phyloP scores from a whole-genome alignment of 179 eudicot species.

The Amaranthus tricolor region DNA sequence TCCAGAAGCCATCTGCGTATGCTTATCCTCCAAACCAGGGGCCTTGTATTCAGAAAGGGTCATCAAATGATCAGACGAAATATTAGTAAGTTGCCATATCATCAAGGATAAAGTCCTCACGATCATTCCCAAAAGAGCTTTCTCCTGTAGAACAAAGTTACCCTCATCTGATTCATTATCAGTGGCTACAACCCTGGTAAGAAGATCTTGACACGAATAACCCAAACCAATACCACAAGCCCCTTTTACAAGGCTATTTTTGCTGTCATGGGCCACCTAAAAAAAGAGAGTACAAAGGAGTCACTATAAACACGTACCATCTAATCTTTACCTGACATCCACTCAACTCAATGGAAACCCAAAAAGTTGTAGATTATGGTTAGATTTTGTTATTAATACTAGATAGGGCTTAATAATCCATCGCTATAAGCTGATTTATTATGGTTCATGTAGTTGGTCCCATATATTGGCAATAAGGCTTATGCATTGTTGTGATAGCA shows the following conservation, averaged over 20 bases:
- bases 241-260: constrained; percentile 79
- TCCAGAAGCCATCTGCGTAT: constrained; percentile 26
- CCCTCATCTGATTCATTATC: constrained; percentile 39
- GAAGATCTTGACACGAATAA: constrained; percentile 79
- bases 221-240: constrained; percentile 96
- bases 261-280: constrained; percentile 69
- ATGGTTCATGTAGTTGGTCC: too few relatives aligned
- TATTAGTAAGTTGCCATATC: constrained; percentile 47
- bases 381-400: too few relatives aligned
- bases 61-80: constrained; percentile 42
- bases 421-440: too few relatives aligned
- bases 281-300: constrained; percentile 21
- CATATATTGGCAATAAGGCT: too few relatives aligned
- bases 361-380: background rate
- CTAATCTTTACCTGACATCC: background rate
- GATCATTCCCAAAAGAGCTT: constrained; percentile 56
- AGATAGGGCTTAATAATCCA: too few relatives aligned
- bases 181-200: constrained; percentile 39
- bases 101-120: constrained; percentile 51
- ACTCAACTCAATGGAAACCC: background rate
- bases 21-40: constrained; percentile 33
- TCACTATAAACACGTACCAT: background rate
- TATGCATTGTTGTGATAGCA: too few relatives aligned
- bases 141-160: constrained; percentile 46
- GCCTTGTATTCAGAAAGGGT: constrained; percentile 45